A percentile compares a stretch with the other conserved stretches of the same genome.
These are phyloP conservation scores for Poterioochromonas sp. DNA, from an alignment of 352 stramenopile species.

Conservation along the genomic window DNA sequence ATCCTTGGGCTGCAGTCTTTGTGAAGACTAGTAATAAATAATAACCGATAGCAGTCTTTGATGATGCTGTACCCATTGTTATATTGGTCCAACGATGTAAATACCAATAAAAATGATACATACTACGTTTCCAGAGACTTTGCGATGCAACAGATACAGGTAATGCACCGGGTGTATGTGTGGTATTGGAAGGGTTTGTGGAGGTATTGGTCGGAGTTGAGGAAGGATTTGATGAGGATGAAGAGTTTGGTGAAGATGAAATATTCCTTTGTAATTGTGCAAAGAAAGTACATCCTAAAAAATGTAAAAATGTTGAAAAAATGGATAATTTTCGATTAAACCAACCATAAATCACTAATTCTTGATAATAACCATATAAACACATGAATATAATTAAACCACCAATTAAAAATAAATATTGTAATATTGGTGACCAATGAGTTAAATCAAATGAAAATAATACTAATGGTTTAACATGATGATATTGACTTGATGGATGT, in stretches of 20 bases:
- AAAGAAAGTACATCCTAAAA: conserved; percentile 17
- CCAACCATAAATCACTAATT: conserved; percentile 21
- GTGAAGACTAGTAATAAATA: not conserved
- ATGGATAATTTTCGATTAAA: conserved; percentile 19
- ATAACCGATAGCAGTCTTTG: not conserved
- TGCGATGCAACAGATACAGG: too few relatives aligned
- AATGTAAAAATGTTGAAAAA: conserved; percentile 25
- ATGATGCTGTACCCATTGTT: not conserved
- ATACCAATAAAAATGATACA: too few relatives aligned
- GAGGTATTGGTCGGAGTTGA: not conserved
- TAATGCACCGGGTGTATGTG: not conserved
- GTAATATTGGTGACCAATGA: not conserved
- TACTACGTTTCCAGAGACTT: too few relatives aligned
- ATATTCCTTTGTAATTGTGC: conserved; percentile 10
- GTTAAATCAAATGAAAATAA: conserved; percentile 7
- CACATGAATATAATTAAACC: conserved; percentile 24
- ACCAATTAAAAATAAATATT: not conserved
- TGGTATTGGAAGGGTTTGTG: not conserved
- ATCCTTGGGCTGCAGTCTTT: conserved; percentile 1
- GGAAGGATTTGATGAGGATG: not conserved
- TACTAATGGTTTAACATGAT: not conserved
- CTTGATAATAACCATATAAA: conserved; percentile 25
- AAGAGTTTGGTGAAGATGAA: not conserved
- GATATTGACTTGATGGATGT: not conserved
- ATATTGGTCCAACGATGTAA: not conserved